Base-by-base conservation (phyloP, 495 filamentous ascomycete species). In the Podospora bellae-mahoneyi region DNA sequence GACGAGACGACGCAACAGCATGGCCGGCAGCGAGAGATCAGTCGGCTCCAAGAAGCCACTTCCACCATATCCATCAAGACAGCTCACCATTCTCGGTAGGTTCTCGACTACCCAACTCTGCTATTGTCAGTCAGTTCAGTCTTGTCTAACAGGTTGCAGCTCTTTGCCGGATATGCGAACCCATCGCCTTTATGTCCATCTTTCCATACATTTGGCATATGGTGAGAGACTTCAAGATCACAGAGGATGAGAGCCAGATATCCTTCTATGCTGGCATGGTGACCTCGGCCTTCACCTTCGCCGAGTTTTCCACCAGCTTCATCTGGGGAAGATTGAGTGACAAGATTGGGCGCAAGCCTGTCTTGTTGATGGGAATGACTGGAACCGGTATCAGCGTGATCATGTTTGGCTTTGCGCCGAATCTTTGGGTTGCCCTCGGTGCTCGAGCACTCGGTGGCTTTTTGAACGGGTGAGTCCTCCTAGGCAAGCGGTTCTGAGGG, bases 131-230 rank as follows among this genome's bases (percentile, higher is more conserved):
- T 20, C 23, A 63, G 23, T 23, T 23, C 23, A 34, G 48, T 15
- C 6, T 58, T 60, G 5, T 67, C 81, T 86, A 73, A 86, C 79
- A 66, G 62, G 3, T 59, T 19, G 66, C 73, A 98, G 95, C 94
- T 44, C 79, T 97, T 70, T 96, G 92, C 76, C 89, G 95, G 72
- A 96, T 99, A 78, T 97, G 92, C 83, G 95, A 99, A 78, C 95
- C 95, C 60, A 97, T 99, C 78, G 96, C 95, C 10, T 98, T 99
- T 84, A 98, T 97, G 91, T 97, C 93, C 62, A 97, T 99, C 72
- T 98, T 99, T 75, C 96, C 95, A 3, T 99, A 99, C 76, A 93
- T 94, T 74, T 99, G 97, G 81, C 95, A 90, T 82, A 99, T 99
- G 95, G 91, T 98, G 60, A 84, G 91, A 72, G 92, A 91, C 48